A percentile compares a stretch with the other conserved stretches of the same genome.
Conservation (phyloP, 257 asterid species). For the Solanum neorickii region DNA sequence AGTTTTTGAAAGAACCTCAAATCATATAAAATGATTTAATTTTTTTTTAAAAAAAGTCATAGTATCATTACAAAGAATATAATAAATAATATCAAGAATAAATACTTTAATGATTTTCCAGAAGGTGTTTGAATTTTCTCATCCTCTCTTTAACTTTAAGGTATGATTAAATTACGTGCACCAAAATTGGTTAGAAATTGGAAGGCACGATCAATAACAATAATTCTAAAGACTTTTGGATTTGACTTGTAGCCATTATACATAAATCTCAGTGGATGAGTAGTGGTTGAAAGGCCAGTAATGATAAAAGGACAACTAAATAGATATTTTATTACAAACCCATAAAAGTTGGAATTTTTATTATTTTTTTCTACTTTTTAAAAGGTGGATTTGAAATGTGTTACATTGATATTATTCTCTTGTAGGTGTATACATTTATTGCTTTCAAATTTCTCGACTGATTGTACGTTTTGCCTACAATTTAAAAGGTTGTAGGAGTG, state of each 20-base stretch:
- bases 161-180: neutral
- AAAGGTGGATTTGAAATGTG: neutral
- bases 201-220: conserved; percentile 12
- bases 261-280: conserved; percentile 51
- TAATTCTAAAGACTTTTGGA: conserved; percentile 8
- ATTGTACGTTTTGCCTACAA: neutral
- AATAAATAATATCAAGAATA: neutral
- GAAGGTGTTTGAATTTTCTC: conserved; percentile 6
- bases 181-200: conserved; percentile 14
- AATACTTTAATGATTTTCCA: neutral
- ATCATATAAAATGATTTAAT: neutral
- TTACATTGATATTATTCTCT: neutral
- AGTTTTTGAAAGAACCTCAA: neutral
- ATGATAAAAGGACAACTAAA: neutral
- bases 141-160: neutral
- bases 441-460: neutral
- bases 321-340: neutral
- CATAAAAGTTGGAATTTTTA: neutral
- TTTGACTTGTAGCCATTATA: conserved; percentile 22
- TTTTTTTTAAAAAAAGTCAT: neutral
- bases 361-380: neutral
- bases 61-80: neutral
- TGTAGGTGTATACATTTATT: neutral
- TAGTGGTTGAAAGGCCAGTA: conserved; percentile 21
- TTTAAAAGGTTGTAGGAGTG: neutral